Conservation (phyloP, 2,329 filamentous ascomycete species). For the Colletotrichum sp. region DNA sequence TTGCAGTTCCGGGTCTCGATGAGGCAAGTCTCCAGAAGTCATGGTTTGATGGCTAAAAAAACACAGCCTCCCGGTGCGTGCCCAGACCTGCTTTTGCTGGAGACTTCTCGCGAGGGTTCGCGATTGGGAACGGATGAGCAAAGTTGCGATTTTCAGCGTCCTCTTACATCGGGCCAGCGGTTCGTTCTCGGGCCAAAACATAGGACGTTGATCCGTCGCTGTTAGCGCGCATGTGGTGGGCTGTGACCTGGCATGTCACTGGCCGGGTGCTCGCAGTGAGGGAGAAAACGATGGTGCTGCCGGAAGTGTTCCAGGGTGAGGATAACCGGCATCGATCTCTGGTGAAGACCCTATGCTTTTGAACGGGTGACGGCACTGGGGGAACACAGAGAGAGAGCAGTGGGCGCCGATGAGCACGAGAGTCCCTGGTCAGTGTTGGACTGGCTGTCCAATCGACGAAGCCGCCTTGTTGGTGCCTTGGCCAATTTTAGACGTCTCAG, state of each 20-base stretch:
- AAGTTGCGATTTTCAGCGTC: constrained; percentile 6
- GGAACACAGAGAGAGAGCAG: background rate
- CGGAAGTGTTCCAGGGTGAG: constrained; percentile 4
- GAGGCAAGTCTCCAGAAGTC: background rate
- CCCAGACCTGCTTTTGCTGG: background rate
- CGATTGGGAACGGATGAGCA: background rate
- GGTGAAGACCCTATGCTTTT: background rate
- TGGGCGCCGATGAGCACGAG: background rate
- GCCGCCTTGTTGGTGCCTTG: background rate
- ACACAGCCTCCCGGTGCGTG: constrained; percentile 6
- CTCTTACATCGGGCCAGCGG: constrained; percentile 6
- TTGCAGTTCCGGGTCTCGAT: background rate
- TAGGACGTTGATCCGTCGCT: background rate
- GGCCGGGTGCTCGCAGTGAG: background rate
- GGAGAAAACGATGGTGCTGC: constrained; percentile 7
- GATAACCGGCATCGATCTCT: background rate
- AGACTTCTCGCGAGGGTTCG: background rate
- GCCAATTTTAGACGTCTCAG: constrained; percentile 20
- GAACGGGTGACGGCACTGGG: background rate
- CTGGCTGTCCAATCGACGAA: background rate
- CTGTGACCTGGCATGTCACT: background rate
- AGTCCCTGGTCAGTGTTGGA: background rate
- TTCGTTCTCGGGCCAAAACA: background rate
- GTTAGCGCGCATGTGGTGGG: background rate
- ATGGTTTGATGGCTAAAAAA: background rate